Percentiles rank a stretch among this genome's conserved stretches.
Conservation (phyloP, 768 basidiomycete species). For the Boletus eberwhitei region DNA sequence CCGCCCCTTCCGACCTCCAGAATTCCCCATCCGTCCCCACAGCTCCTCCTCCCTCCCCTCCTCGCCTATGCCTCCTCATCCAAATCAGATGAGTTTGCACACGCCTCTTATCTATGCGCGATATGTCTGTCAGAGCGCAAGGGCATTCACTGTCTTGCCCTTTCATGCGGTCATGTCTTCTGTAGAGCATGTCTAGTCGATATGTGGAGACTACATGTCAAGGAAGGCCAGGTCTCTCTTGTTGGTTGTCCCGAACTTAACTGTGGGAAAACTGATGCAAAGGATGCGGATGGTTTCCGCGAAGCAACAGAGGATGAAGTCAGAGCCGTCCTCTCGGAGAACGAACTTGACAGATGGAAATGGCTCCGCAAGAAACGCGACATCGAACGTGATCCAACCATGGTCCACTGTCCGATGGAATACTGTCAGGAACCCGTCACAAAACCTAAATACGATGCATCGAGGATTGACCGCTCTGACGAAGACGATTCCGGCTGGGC, state of each 20-base stretch:
- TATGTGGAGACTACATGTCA: slow-evolving; percentile 80
- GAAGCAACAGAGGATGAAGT: slow-evolving; percentile 73
- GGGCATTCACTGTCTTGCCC: slow-evolving; percentile 68
- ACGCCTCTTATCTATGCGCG: slow-evolving; percentile 64
- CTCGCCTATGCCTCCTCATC: slow-evolving; percentile 45
- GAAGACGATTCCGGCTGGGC: slow-evolving; percentile 65
- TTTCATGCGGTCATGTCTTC: slow-evolving; percentile 76
- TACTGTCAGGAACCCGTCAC: slow-evolving; percentile 80
- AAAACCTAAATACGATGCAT: slow-evolving; percentile 40
- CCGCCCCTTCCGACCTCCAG: slow-evolving; percentile 2
- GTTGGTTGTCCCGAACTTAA: slow-evolving; percentile 80
- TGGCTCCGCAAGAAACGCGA: slow-evolving; percentile 72
- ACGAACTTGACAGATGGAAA: slow-evolving; percentile 67
- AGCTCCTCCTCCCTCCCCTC: slow-evolving; percentile 47
- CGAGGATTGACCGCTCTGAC: slow-evolving; percentile 28
- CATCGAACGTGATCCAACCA: slow-evolving; percentile 75
- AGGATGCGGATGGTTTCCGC: slow-evolving; percentile 27
- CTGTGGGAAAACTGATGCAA: slow-evolving; percentile 57
- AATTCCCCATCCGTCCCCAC: slow-evolving; percentile 56
- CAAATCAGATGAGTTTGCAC: slow-evolving; percentile 53
- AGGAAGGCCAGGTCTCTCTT: slow-evolving; percentile 69
- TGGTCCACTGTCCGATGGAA: slow-evolving; percentile 75
- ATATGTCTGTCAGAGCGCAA: slow-evolving; percentile 75
- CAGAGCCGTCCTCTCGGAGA: slow-evolving; percentile 61
- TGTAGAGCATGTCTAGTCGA: slow-evolving; percentile 76